Base-by-base conservation (phyloP, 306 rosid genomes). In the Acmispon strigosus region DNA sequence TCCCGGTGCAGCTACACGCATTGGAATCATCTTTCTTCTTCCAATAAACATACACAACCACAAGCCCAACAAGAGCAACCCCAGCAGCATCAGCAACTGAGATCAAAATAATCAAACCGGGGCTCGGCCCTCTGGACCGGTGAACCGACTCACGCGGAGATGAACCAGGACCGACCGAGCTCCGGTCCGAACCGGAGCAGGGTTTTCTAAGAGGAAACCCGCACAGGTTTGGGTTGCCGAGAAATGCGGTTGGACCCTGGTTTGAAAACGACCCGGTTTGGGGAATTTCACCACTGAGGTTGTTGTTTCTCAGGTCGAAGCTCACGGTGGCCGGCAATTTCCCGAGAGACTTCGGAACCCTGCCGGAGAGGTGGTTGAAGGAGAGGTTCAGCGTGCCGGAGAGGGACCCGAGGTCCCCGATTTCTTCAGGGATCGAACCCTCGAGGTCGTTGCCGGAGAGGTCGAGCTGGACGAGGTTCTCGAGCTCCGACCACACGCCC, bases 221-320 rank as follows among this genome's bases (percentile, higher is more conserved):
- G 41, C 99, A 95, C 3, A 95, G 14, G 47, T 68, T 51, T 0
- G 95, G 87, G 54, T 95, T 95, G 34, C 82, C 80, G 17, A 95
- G 93, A 59, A 95, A 95, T 0, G 97, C 99, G 0, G 99, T 91
- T 1, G 99, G 99, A 0, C 97, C 99, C 32, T 95, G 99, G 49
- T 87, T 89, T 8, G 95, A 70, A 55, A 95, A 91, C 11, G 99
- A 84, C 18, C 99, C 99, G 24, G 90, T 86, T 75, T 91, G 91
- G 0, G 99, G 99, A n/a, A 95, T 86, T 62, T 92, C 90, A 3
- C 99, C 97, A 36, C 81, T 89, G 6, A 95, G 65, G 43, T 89
- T 88, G 39, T 95, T 95, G 86, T 73, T 76, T n/a, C 89, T 84
- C 36, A 95, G 90, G 52, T 95, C 97, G 54, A 87, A 95, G 69